Base-by-base conservation (phyloP, 1,284 basidiomycete species). In the Ceratobasidium papillatum region DNA sequence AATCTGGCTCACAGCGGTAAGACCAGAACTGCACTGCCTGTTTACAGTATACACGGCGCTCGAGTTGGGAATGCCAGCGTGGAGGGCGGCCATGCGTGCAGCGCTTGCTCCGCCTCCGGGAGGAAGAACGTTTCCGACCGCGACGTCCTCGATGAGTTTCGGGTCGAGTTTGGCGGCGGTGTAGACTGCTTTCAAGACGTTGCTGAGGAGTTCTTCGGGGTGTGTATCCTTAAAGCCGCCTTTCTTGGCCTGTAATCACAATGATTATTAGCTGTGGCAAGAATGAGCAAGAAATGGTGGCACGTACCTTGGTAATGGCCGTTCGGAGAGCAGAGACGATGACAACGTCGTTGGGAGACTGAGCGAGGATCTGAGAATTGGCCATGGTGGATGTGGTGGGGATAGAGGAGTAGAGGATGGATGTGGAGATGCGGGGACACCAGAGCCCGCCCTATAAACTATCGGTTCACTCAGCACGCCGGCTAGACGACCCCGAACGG, bases 141-240 rank as follows among this genome's bases (percentile, higher is more conserved):
- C 88, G 79, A 97, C 88, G 81, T 96, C 95, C 79, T 97, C 94
- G 77, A 98, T 91, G 79, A 95, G 86, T 75, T 87, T 86, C 74
- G 93, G 93, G 84, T 97, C 89, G 78, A 96, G 86, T 78, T 87
- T 86, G 71, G 86, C 88, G 74, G 86, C 87, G 32, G 86, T 85
- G 81, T 92, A 90, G 11, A 87, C 91, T 72, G 91, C 94, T 74
- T 88, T 87, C 76, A 98, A 87, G 76, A 95, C 92, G 75, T 90
- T 91, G 30, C 92, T 91, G 77, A 99, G 90, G 79, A 98, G 86
- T 79, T 97, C 93, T 80, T 99, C 97, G 12, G 95, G 94, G 64
- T 90, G 87, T 32, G 94, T 94, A 82, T 97, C 95, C 82, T 98
- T 95, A 86, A 98, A 96, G 17, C 94, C 95, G 74, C 96, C 96